Conservation (phyloP, 2,329 filamentous ascomycete species). For the Colletotrichum sp. region DNA sequence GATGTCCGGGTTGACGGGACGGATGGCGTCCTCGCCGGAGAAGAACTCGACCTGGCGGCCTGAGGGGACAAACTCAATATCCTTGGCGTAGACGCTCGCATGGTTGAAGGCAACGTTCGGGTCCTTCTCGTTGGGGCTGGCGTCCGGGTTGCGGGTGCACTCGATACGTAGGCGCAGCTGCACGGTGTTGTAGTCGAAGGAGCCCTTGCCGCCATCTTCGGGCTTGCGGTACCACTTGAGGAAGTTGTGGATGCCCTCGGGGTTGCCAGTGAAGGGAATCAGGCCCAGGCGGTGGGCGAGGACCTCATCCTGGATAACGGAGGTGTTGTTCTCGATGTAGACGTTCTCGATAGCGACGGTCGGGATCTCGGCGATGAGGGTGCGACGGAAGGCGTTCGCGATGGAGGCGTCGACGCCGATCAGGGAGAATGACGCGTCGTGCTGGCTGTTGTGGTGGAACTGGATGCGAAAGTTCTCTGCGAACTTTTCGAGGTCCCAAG, state of each 20-base stretch:
- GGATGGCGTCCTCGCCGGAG: slow-evolving; percentile 69
- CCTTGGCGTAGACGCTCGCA: slow-evolving; percentile 80
- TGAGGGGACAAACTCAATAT: slow-evolving; percentile 78
- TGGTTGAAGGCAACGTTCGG: slow-evolving; percentile 85
- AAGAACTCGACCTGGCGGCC: slow-evolving; percentile 75
- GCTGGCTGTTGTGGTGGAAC: slow-evolving; percentile 83
- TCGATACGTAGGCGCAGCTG: slow-evolving; percentile 77
- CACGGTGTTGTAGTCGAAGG: slow-evolving; percentile 87
- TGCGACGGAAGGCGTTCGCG: slow-evolving; percentile 96
- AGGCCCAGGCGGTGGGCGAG: slow-evolving; percentile 89
- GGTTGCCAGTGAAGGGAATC: slow-evolving; percentile 83
- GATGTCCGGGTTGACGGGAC: slow-evolving; percentile 88
- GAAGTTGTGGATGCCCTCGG: slow-evolving; percentile 76
- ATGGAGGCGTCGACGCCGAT: slow-evolving; percentile 91
- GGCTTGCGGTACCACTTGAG: slow-evolving; percentile 84
- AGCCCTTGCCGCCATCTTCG: slow-evolving; percentile 63
- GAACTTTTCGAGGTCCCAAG: slow-evolving; percentile 80
- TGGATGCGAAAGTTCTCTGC: slow-evolving; percentile 72
- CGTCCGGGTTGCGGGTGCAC: slow-evolving; percentile 81
- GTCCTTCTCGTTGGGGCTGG: slow-evolving; percentile 75
- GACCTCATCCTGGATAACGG: slow-evolving; percentile 97
- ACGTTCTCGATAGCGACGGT: slow-evolving; percentile 93
- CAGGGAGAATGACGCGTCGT: slow-evolving; percentile 87
- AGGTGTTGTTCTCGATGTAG: slow-evolving; percentile 95
- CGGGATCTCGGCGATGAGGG: slow-evolving; percentile 92